Evolutionary conservation across 768 basidiomycete species (phyloP).

Genomic region (Austroboletus eburneus): DNA sequence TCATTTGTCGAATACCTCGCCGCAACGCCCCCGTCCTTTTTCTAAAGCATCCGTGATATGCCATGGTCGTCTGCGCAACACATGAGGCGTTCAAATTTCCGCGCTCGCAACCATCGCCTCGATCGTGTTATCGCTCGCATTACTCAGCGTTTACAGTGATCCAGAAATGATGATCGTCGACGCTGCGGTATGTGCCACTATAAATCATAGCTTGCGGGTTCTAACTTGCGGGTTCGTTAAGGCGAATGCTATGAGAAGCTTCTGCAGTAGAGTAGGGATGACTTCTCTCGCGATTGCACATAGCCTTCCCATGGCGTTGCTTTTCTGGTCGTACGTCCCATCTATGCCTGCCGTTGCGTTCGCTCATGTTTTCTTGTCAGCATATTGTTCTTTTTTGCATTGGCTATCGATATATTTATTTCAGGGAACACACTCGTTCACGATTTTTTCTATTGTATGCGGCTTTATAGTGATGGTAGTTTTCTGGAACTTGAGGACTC

Average conservation of each 20-base stretch:
- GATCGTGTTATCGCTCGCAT: slow-evolving; percentile 8
- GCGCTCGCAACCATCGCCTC: slow-evolving; percentile 9
- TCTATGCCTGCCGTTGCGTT: not conserved
- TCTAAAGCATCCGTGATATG: no score
- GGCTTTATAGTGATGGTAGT: not conserved
- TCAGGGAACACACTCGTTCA: not conserved
- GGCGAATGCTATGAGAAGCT: slow-evolving; percentile 1
- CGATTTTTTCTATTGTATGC: slow-evolving; percentile 5
- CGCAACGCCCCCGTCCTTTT: no score
- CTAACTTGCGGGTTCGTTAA: not conserved
- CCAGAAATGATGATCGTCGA: slow-evolving; percentile 2
- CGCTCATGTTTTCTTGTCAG: not conserved
- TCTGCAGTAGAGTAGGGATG: slow-evolving; percentile 6
- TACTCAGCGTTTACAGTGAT: slow-evolving; percentile 10
- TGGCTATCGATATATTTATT: slow-evolving; percentile 8
- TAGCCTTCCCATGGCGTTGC: slow-evolving; percentile 10
- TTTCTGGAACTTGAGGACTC: not conserved
- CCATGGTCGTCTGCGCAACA: no score
- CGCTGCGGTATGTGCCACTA: slow-evolving; percentile 4
- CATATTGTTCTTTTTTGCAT: slow-evolving; percentile 3
- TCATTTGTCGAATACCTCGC: no score
- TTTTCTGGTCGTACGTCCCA: slow-evolving; percentile 18
- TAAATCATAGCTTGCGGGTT: not conserved
- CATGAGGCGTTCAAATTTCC: no score
- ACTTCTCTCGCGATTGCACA: slow-evolving; percentile 11